Conservation (phyloP, 257 asterid genomes). For the Verbascum thapsus region DNA sequence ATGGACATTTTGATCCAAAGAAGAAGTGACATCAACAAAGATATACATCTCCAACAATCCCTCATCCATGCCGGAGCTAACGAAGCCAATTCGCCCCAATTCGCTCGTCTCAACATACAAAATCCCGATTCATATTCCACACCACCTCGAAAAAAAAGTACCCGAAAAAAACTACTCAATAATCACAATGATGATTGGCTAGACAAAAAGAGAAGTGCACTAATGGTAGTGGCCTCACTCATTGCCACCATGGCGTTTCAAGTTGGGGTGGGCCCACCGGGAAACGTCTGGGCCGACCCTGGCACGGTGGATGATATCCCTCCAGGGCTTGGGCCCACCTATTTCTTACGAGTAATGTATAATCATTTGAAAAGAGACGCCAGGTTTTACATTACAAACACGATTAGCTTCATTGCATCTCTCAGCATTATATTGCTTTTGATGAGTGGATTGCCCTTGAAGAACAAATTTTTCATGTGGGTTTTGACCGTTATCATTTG, state of each 20-base stretch:
- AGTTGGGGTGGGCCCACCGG: constrained; percentile 40
- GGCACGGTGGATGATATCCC: not conserved
- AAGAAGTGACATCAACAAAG: constrained; percentile 26
- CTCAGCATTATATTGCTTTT: constrained; percentile 39
- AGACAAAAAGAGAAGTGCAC: constrained; percentile 34
- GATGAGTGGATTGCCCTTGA: constrained; percentile 42
- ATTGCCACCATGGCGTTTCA: constrained; percentile 52
- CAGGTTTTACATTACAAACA: constrained; percentile 31
- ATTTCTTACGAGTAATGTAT: not conserved
- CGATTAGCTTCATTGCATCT: constrained; percentile 40
- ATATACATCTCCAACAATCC: constrained; percentile 34
- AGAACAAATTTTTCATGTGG: constrained; percentile 29
- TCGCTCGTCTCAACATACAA: not conserved
- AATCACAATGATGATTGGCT: constrained; percentile 36
- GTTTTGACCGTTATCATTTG: constrained; percentile 32
- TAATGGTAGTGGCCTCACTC: constrained; percentile 51
- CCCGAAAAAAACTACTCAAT: not conserved
- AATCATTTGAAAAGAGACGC: not conserved
- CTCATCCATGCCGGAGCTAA: constrained; percentile 29
- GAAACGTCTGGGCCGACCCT: constrained; percentile 26
- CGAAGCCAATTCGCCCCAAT: not conserved
- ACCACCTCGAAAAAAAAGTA: not conserved
- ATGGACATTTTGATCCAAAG: constrained; percentile 38
- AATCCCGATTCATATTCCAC: too few species aligned
- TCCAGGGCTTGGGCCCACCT: too few species aligned